Percentiles rank a stretch among this genome's conserved stretches.
phyloP scores from a whole-genome alignment of 495 filamentous ascomycete species.

The Xylaria bambusicola region DNA sequence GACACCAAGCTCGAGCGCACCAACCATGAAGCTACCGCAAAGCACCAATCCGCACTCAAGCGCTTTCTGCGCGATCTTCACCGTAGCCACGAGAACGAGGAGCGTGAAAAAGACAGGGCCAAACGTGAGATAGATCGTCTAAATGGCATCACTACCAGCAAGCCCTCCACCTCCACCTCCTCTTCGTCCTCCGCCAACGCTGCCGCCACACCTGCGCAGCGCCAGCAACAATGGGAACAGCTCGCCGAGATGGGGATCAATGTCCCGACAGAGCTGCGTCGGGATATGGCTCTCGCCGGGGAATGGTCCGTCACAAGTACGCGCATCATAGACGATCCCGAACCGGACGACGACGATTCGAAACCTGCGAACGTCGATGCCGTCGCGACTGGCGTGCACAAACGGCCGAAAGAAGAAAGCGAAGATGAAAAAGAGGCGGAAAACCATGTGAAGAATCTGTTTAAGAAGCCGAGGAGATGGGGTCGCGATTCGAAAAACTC shows the following conservation, averaged over 20 bases:
- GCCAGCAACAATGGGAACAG: constrained; percentile 83
- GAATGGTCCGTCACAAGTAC: constrained; percentile 80
- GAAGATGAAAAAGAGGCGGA: constrained; percentile 66
- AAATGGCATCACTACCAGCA: constrained; percentile 64
- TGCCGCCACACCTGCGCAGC: constrained; percentile 60
- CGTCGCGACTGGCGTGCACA: constrained; percentile 60
- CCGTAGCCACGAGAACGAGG: constrained; percentile 72
- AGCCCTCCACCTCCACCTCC: constrained; percentile 36
- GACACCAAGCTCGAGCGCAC: constrained; percentile 87
- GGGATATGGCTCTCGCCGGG: constrained; percentile 84
- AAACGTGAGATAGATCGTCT: constrained; percentile 85
- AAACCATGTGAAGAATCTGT: constrained; percentile 56
- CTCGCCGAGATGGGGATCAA: constrained; percentile 84
- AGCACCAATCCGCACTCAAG: constrained; percentile 87
- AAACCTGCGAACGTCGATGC: constrained; percentile 44
- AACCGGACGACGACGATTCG: constrained; percentile 22
- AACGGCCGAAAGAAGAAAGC: constrained; percentile 62
- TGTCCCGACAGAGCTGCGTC: constrained; percentile 76
- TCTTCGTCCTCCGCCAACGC: constrained; percentile 20
- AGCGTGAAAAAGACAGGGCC: constrained; percentile 76
- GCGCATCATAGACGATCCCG: constrained; percentile 37
- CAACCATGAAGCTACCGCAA: constrained; percentile 87
- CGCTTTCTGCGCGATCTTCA: constrained; percentile 88
- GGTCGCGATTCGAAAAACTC: constrained; percentile 69
- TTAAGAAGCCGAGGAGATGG: constrained; percentile 68